Percentiles rank a stretch among this genome's conserved stretches.
Conservation (phyloP, 1,139 yeast species). For the Geotrichum aggregatum region DNA sequence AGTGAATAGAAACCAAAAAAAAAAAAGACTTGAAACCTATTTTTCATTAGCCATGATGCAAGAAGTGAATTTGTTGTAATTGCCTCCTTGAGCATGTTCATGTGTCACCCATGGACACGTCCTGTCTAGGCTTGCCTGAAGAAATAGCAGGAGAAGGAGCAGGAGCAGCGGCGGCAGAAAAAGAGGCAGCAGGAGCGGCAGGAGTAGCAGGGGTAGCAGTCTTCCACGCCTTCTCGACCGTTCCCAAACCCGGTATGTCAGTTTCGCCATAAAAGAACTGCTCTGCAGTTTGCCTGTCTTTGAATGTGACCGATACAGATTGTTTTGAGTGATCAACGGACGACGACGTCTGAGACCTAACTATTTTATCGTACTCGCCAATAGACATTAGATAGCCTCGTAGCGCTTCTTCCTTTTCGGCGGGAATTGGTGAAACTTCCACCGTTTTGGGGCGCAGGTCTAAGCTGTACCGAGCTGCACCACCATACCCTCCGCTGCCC, state of each 20-base stretch:
- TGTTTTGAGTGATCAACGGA: too few relatives aligned
- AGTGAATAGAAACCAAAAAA: too few relatives aligned
- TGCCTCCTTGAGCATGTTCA: not conserved
- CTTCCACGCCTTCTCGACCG: conserved; percentile 37
- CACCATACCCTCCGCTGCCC: conserved; percentile 20
- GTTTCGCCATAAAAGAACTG: conserved; percentile 35
- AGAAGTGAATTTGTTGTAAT: too few relatives aligned
- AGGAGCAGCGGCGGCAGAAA: too few relatives aligned
- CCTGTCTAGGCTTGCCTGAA: too few relatives aligned
- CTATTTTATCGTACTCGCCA: conserved; percentile 28
- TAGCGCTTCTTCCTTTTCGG: conserved; percentile 36
- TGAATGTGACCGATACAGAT: conserved; percentile 39
- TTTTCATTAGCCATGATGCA: too few relatives aligned
- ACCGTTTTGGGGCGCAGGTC: conserved; percentile 43
- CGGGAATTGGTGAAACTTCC: conserved; percentile 34
- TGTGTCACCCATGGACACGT: too few relatives aligned
- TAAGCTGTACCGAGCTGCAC: conserved; percentile 31
- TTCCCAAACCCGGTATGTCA: conserved; percentile 35
- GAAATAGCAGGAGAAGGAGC: too few relatives aligned
- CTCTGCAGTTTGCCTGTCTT: conserved; percentile 44
- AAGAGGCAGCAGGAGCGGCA: not conserved
- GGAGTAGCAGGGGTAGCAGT: conserved; percentile 5
- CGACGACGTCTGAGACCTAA: conserved; percentile 7
- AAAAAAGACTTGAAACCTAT: too few relatives aligned
- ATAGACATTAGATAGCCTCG: conserved; percentile 25